These are phyloP conservation scores for Diaporthe amygdali DNA, from an alignment of 2,329 filamentous ascomycete genomes.

Conservation along the genomic window DNA sequence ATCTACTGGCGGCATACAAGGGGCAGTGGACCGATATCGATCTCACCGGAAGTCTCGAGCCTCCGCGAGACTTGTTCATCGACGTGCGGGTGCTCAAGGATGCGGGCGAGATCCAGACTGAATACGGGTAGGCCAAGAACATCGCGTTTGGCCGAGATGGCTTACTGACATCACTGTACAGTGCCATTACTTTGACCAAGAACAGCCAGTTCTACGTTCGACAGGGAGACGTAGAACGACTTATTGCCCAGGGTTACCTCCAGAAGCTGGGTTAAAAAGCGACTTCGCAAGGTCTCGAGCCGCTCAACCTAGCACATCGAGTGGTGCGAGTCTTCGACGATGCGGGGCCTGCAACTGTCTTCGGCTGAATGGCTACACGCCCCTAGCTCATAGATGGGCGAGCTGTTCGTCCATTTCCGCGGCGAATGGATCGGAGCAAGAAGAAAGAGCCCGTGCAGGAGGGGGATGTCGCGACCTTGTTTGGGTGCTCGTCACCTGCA, in stretches of 20 bases:
- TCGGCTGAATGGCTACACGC: not conserved
- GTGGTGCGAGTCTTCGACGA: not conserved
- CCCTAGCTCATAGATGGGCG: not conserved
- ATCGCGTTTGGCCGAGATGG: not conserved
- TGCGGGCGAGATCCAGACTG: conserved; percentile 97
- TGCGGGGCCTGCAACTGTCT: not conserved
- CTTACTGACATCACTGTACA: conserved; percentile 40
- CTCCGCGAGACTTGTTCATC: conserved; percentile 94
- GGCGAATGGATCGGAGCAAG: not conserved
- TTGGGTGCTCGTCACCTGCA: not conserved
- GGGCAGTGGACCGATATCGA: conserved; percentile 99
- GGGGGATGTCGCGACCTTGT: not conserved
- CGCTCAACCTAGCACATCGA: not conserved
- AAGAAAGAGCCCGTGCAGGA: not conserved
- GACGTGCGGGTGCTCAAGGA: conserved; percentile 96
- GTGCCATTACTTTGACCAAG: conserved; percentile 93
- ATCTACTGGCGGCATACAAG: conserved; percentile 94
- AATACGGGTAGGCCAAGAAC: conserved; percentile 78
- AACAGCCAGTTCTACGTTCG: conserved; percentile 98
- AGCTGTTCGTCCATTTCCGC: not conserved
- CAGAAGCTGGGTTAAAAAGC: conserved; percentile 78
- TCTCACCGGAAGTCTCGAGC: conserved; percentile 89
- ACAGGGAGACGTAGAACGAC: conserved; percentile 90
- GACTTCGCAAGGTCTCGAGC: not conserved
- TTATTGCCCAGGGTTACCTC: conserved; percentile 94